Base-by-base conservation (phyloP, 2,329 filamentous ascomycete genomes). In the Lecanicillium sp. region DNA sequence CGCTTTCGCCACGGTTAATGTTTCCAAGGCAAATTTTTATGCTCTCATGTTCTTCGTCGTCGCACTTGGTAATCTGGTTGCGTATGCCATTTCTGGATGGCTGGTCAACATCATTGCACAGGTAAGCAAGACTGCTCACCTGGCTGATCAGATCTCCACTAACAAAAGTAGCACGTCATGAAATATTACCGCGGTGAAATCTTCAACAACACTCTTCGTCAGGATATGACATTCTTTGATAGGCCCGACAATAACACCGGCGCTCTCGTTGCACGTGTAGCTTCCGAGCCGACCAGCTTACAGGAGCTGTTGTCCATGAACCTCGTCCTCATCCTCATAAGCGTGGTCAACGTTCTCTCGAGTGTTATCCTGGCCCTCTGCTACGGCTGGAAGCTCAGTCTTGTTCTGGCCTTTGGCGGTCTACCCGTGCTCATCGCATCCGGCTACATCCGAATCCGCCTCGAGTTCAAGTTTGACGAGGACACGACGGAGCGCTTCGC, bases 1-100 rank as follows among this genome's bases (percentile, higher is more conserved):
- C 3, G 64, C 66, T 0, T 71, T 71, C 26, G 55, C 64, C 37
- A 56, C 53, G 0, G 35, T 59, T 2, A 60, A 67, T 19, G 56
- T 65, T 7, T 36, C 50, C n/a, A 55, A 57, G 20, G 72, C 67
- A 5, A 71, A 80, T 59, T 78, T 79, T 54, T 78, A 70, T 59
- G 65, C 74, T 0, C 66, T 77, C 41, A 79, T 80, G 75, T 79
- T 79, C 56, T 75, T 78, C 42, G 61, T 78, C 1, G 61, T 78
- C 14, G 76, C 77, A 1, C 58, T 72, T 9, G 71, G 62, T 3
- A 69, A 72, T 26, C 58, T 74, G 1, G 46, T 75, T 1, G 60
- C 66, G 3, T 79, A 78, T 44, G 63, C 61, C 24, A 50, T 58
- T 2, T 52, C 61, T 20, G 68, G 69, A 2, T 68, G 63, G 62